Conservation (phyloP, 225 moss, liverwort and hornwort genomes). For the Rhytidiadelphus loreus region DNA sequence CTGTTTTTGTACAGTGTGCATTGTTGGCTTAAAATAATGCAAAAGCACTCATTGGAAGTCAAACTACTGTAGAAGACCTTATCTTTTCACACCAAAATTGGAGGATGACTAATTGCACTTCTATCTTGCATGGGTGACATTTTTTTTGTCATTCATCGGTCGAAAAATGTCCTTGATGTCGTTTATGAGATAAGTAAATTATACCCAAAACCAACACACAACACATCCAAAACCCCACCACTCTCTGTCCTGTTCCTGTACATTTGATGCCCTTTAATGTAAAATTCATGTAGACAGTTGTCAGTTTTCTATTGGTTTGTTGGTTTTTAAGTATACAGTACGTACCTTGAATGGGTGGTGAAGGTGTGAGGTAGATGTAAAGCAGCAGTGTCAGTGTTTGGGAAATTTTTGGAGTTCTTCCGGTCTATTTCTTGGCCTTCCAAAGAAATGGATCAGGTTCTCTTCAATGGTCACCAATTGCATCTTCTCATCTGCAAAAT, state of each 20-base stretch:
- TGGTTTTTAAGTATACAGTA: background rate
- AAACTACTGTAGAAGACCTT: too few relatives aligned
- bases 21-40: too few relatives aligned
- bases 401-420: too few relatives aligned
- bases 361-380: background rate
- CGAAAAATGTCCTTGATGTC: too few relatives aligned
- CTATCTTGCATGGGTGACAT: too few relatives aligned
- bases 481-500: background rate
- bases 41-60: too few relatives aligned
- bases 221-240: background rate
- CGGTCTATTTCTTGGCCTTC: background rate
- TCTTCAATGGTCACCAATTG: background rate
- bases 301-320: background rate
- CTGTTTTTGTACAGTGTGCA: too few relatives aligned
- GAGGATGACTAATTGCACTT: too few relatives aligned
- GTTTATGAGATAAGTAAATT: too few relatives aligned
- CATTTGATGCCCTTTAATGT: background rate
- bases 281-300: background rate
- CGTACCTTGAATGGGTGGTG: background rate
- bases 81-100: too few relatives aligned
- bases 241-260: background rate
- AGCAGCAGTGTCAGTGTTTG: background rate
- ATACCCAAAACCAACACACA: background rate
- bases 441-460: accelerated
- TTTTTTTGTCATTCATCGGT: too few relatives aligned